A percentile compares a stretch with the other conserved stretches of the same genome.
Evolutionary conservation across 2,329 filamentous ascomycete species (phyloP).

Genomic region (Knufia fluminis): DNA sequence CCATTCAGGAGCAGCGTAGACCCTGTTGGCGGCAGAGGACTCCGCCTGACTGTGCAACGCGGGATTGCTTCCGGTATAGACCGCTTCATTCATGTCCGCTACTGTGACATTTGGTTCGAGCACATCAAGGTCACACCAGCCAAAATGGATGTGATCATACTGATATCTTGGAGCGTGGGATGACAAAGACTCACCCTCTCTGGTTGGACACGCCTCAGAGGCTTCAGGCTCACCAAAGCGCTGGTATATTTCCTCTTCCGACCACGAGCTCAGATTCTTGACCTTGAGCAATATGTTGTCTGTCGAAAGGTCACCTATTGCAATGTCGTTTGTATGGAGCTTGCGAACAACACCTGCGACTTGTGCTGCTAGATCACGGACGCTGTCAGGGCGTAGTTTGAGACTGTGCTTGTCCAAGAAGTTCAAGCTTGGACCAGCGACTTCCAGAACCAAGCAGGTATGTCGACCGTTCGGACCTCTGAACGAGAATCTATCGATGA

Average conservation of each 20-base stretch:
- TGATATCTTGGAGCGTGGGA: neutral
- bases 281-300: neutral
- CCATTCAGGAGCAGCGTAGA: slow-evolving; percentile 2
- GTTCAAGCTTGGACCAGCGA: slow-evolving; percentile 1
- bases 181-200: too few species aligned
- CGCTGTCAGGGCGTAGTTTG: too few species aligned
- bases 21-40: neutral
- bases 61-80: neutral
- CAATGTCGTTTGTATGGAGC: too few species aligned
- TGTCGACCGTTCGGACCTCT: slow-evolving; percentile 24
- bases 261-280: neutral
- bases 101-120: neutral
- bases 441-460: slow-evolving; percentile 28
- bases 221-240: slow-evolving; percentile 1
- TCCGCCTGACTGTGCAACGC: neutral
- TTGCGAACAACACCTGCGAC: too few species aligned
- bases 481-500: slow-evolving; percentile 26
- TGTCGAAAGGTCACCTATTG: too few species aligned
- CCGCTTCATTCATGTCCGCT: neutral
- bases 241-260: slow-evolving; percentile 4
- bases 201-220: neutral
- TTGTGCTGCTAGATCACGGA: too few species aligned
- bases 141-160: neutral
- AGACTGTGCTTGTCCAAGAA: too few species aligned
- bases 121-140: neutral